Base-by-base conservation (phyloP, 2,329 filamentous ascomycete species). In the Fusarium incarnatum region DNA sequence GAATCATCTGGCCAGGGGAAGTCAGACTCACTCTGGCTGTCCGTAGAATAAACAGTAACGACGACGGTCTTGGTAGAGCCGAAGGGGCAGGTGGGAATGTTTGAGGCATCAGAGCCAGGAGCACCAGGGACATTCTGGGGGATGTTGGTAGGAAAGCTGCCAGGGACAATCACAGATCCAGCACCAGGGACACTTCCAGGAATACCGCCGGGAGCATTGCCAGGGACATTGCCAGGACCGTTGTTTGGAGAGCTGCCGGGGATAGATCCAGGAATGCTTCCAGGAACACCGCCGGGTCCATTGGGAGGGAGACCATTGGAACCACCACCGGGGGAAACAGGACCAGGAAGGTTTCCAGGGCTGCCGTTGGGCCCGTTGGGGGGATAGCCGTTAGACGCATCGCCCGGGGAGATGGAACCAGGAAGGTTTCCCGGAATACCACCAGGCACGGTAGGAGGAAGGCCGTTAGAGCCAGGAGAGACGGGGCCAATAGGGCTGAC, bases 21-120 rank as follows among this genome's bases (percentile, higher is more conserved):
- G 25, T 52, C 57, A 48, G 68, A 69, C 49, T 73, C 58, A 11
- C 48, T 74, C 25, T 76, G 70, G 8, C 78, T 66, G 46, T 70
- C 75, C 60, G 77, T 75, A 16, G 81, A 79, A 55, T 78, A 79
- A 52, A 86, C 77, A 34, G 85, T 86, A 68, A 87, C 76, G 70
- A 85, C 84, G 64, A 86, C 79, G 41, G 85, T 86, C 37, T 79
- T 81, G 37, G 81, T 81, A 10, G 75, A 75, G 60, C 79, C 73
- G 42, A 78, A 62, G 64, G 80, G 77, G 70, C 85, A 86, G 25
- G 80, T 83, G 49, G 77, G 73, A 42, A 72, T 28, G n/a, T 58
- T 69, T 42, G 72, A 59, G 25, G 11, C 42, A 40, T 46, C 60
- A 46, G 55, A 52, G 18, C 30, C 58, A 32, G 60, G 52, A 23